Base-by-base conservation (phyloP, 306 rosid species). In the Oemleria cerasiformis region DNA sequence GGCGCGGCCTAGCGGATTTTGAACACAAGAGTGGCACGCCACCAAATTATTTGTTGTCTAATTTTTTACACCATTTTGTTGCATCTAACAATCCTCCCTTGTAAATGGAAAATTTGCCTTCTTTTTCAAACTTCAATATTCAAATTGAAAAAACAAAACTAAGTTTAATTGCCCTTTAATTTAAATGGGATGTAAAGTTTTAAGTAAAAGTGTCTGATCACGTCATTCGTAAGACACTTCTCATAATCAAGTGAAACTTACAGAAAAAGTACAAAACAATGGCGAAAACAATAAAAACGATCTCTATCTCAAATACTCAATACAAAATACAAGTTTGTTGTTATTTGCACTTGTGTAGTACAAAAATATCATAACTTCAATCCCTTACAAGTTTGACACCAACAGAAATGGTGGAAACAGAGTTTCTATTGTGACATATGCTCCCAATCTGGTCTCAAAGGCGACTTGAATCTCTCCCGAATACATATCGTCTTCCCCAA, bases 401-500 rank as follows among this genome's bases (percentile, higher is more conserved):
- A 58, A 69, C 47, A 68, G 39, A 25, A 56, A 5, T 38, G 54
- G 42, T 42, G 67, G 67, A 67, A 48, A 9, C 38, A 10, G 4
- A 47, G 60, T 62, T 61, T 13, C 25, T 16, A 44, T 59, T 59
- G 44, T 34, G 36, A 44, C 36, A 15, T 41, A 7, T 1, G 36
- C 44, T 61, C 47, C 58, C 43, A 19, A 30, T 30, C 47, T 43
- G 1, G 38, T 17, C 75, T 79, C 76, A 79, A 81, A 79, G 76
- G 62, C 85, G 83, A 70, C 98, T 92, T 1, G 96, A 88, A 70
- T 89, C 96, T 63, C 92, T 82, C 6, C 98, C 96, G 71, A 86
- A 92, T 30, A 86, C 36, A 78, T 80, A 88, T 81, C 89, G 20
- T 70, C 96, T 85, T 62, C 82, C 81, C 96, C 94, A 92, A 47